These are phyloP conservation scores for Margaritispora aquatica DNA, from an alignment of 495 filamentous ascomycete species.

Conservation along the genomic window DNA sequence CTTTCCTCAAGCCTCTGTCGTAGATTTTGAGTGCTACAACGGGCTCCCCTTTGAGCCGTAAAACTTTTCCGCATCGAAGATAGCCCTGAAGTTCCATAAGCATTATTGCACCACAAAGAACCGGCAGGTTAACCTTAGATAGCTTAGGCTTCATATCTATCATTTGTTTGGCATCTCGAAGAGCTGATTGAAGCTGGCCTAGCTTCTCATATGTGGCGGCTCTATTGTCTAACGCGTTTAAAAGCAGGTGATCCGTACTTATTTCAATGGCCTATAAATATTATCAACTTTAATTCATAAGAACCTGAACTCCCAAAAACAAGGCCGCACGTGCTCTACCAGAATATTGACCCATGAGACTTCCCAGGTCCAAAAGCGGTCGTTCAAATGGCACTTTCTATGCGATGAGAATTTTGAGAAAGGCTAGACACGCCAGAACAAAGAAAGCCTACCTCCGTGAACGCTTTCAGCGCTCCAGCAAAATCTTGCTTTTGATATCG, in stretches of 20 bases:
- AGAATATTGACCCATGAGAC: not conserved
- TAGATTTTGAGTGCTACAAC: conserved; percentile 25
- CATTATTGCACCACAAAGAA: not conserved
- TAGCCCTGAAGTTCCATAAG: conserved; percentile 18
- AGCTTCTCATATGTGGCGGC: conserved; percentile 26
- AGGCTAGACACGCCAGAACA: not conserved
- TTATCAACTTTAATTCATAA: not conserved
- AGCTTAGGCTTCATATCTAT: conserved; percentile 22
- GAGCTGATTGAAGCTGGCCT: conserved; percentile 15
- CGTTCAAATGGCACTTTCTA: too few relatives aligned
- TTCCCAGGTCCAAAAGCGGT: too few relatives aligned
- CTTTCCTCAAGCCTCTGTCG: conserved; percentile 22
- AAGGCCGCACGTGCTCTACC: too few relatives aligned
- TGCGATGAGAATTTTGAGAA: too few relatives aligned
- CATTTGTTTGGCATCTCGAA: conserved; percentile 24
- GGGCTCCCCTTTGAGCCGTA: conserved; percentile 18
- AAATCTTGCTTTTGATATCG: conserved; percentile 18
- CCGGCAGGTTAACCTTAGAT: conserved; percentile 15
- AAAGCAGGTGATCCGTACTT: conserved; percentile 15
- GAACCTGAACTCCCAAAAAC: too few relatives aligned
- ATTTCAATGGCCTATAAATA: conserved; percentile 17
- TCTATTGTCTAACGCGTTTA: conserved; percentile 24
- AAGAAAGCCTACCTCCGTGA: conserved; percentile 11
- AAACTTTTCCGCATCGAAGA: conserved; percentile 23
- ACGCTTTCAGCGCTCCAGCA: conserved; percentile 13